Base-by-base conservation (phyloP, 306 rosid genomes). In the Dryas octopetala region DNA sequence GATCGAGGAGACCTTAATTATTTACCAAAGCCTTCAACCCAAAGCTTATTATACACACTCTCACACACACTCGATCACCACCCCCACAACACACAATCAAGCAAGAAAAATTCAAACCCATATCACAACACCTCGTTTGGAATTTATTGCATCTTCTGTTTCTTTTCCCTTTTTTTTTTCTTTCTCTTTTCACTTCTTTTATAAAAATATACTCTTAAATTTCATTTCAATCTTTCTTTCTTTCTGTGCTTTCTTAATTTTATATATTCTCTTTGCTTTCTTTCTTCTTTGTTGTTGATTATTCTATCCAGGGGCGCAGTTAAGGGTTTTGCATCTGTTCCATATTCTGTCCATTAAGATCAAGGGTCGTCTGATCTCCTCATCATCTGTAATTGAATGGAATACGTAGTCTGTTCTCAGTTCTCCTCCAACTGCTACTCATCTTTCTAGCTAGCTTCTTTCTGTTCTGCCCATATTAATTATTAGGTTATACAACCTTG, bases 271-370 rank as follows among this genome's bases (percentile, higher is more conserved):
- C 78, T 32, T 23, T 23, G 23, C 23, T 23, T 23, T 44, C 76
- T 65, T 15, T 40, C 50, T 58, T 68, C 69, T 63, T 46, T 79
- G 81, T 75, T 75, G 80, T 81, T 79, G 83, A 86, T 88, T 83
- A 86, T 88, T 84, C 88, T 74, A 19, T 73, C 79, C 49, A 79
- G 64, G 64, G 23, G 23, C 23, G 23, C 23, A 23, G 23, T 75
- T 82, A 71, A 79, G 75, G 72, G 62, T 71, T 84, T 83, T 80
- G 83, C 83, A 81, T 89, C 86, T 80, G 87, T 90, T 86, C 86
- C 73, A 48, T 85, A 75, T 75, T 81, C 76, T 64, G 58, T 69
- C 80, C 43, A 32, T 54, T 68, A n/a, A 40, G 47, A 53, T 71
- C 77, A 50, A 76, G 23, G 79, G 48, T 78, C 82, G 19, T 32